Evolutionary conservation across 1,284 basidiomycete genomes (phyloP), one percentile per base, ranked within the genome.

Genomic region (Trametes hirsuta): DNA sequence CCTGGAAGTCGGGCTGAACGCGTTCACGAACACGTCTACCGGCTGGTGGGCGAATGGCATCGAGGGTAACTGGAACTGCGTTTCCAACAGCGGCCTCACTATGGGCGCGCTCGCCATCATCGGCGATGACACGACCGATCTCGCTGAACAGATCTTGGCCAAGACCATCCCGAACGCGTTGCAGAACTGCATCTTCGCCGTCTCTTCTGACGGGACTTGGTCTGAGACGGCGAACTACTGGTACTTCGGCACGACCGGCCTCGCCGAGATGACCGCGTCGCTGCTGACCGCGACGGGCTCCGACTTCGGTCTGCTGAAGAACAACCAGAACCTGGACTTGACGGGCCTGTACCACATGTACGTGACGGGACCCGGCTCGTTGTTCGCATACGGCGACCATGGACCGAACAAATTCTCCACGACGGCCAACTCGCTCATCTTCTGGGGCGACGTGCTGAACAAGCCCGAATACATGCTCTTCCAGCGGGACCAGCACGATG

Each of bases 51-150:
- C 70, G 53, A 79, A 71, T 41, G 79, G 79, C 62, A 84, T 79
- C 42, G 77, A 77, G 39, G 90, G 97, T 46, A 98, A 98, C 81
- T 98, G 96, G 96, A 98, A 98, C 76, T 98, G 97, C 68, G 94
- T 98, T 63, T 95, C 90, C 81, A 99, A 98, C 76, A 86, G 87
- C 58, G 97, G 97, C 62, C 79, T 99, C 66, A 93, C 93, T 21
- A 77, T 98, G 72, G 97, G 85, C 56, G 85, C 97, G 0, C 87
- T 99, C 48, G 96, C 97, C 47, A 94, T 99, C 70, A 79, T 94
- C 15, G 87, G 84, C 57, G 92, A 96, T 60, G 96, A 98, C 71
- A 84, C 84, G n/a, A 88, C 90, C 2, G 88, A 89, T 47, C 79
- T 80, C 41, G 91, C 96, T 0, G 70, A 81, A 63, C 77, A 84